Base-by-base conservation (phyloP, 129 eudicot genomes). In the Gnaphalium uliginosum region DNA sequence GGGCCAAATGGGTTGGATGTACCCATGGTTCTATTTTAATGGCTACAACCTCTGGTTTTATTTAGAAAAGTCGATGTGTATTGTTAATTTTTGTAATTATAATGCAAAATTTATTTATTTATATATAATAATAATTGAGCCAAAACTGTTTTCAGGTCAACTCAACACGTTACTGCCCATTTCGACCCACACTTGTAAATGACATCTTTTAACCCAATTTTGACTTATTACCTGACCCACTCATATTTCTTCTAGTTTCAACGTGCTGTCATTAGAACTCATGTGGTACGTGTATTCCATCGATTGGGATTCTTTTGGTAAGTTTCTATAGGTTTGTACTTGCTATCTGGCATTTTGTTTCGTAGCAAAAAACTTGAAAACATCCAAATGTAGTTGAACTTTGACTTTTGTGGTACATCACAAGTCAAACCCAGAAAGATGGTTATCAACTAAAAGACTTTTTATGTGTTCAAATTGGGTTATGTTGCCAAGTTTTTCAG, bases 401-500 rank as follows among this genome's bases (percentile, higher is more conserved):
- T 17, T 43, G 51, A 6, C 18, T 63, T 62, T 66, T 10, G 27
- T 63, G 11, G 50, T 5, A 27, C 51, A 65, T 48, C 26, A 66
- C 30, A 71, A 71, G 75, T 71, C 75, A 53, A 71, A 53, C 27
- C 64, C 64, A 71, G 11, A 4, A 53, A 71, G 27, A 53, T 71
- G 63, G 75, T 71, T 53, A 71, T 71, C 75, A 71, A 71, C 9
- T 71, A n/a, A 18, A 32, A 8, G 29, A 71, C 75, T 18, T 17
- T 53, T 0, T 48, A 50, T 2, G 27, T 17, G 39, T 51, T 70
- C 27, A 50, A n/a, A 48, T 26, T 37, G 61, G 23, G 46, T 71
- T 53, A 71, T 71, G 64, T 71, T 27, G 41, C 30, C 57, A 39
- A 1, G 22, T 68, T 39, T 68, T 7, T 58, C 26, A 23, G 15